Percentiles rank a stretch among this genome's conserved stretches.
Conservation (phyloP, 2,329 filamentous ascomycete species). For the Alternaria burnsii region DNA sequence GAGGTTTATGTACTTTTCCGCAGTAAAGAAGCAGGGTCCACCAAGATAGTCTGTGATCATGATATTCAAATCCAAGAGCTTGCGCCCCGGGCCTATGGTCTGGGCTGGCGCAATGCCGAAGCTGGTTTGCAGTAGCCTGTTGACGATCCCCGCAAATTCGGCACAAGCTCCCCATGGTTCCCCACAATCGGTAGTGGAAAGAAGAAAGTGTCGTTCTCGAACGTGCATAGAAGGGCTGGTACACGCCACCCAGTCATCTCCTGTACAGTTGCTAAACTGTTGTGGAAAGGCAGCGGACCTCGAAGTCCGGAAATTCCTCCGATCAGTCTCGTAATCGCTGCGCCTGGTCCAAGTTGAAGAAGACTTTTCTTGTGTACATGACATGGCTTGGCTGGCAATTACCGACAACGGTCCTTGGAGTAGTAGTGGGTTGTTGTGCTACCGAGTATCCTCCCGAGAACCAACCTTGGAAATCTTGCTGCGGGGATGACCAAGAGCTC, state of each 20-base stretch:
- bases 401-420: slow-evolving; percentile 28
- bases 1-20: slow-evolving; percentile 26
- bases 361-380: slow-evolving; percentile 19
- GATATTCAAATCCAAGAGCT: slow-evolving; percentile 18
- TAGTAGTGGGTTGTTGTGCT: slow-evolving; percentile 15
- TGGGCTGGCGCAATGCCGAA: slow-evolving; percentile 22
- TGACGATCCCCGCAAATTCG: slow-evolving; percentile 32
- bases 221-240: slow-evolving; percentile 15
- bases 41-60: slow-evolving; percentile 26
- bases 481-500: slow-evolving; percentile 21
- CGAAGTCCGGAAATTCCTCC: slow-evolving; percentile 15
- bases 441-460: slow-evolving; percentile 40
- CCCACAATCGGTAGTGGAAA: slow-evolving; percentile 21
- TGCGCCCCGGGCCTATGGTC: slow-evolving; percentile 21
- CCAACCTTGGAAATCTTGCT: slow-evolving; percentile 9
- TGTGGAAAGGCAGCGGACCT: slow-evolving; percentile 10
- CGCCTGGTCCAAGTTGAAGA: slow-evolving; percentile 10
- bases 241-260: slow-evolving; percentile 19
- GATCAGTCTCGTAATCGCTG: slow-evolving; percentile 2
- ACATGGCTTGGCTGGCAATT: slow-evolving; percentile 22
- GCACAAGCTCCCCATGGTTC: slow-evolving; percentile 22
- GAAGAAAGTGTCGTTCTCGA: slow-evolving; percentile 28
- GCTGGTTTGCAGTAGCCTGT: slow-evolving; percentile 27
- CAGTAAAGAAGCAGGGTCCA: slow-evolving; percentile 14
- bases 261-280: background rate